Conservation (phyloP, 2,329 filamentous ascomycete species). For the Acrocalymma vagum region DNA sequence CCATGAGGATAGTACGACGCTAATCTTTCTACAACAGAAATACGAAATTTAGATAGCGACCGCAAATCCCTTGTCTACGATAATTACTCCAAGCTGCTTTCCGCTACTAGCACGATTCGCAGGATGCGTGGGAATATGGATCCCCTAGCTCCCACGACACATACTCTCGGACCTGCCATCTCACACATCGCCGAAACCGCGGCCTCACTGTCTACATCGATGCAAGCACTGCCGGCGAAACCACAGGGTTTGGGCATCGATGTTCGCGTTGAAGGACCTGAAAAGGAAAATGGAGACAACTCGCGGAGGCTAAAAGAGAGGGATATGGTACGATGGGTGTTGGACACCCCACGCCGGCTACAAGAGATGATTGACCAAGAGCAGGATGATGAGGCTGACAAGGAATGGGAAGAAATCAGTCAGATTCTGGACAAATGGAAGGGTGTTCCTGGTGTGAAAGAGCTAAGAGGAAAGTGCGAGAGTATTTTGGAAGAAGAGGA, state of each 20-base stretch:
- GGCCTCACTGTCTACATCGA: conserved; percentile 48
- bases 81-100: conserved; percentile 96
- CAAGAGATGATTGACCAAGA: conserved; percentile 67
- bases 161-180: conserved; percentile 76
- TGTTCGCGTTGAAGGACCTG: conserved; percentile 27
- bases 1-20: not conserved
- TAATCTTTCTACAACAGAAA: conserved; percentile 62
- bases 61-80: conserved; percentile 98
- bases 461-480: conserved; percentile 49
- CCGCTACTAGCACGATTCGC: conserved; percentile 94
- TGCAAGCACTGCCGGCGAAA: conserved; percentile 37
- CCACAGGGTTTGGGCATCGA: conserved; percentile 33
- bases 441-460: conserved; percentile 52
- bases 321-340: conserved; percentile 69
- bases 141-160: conserved; percentile 76
- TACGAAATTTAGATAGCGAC: conserved; percentile 90
- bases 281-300: conserved; percentile 30
- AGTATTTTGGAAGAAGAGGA: conserved; percentile 36
- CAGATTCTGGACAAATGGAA: conserved; percentile 54
- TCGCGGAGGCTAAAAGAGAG: conserved; percentile 52
- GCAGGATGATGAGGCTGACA: conserved; percentile 66
- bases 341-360: conserved; percentile 69
- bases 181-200: conserved; percentile 75
- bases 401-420: conserved; percentile 56
- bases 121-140: conserved; percentile 88